Base-by-base conservation (phyloP, 2,329 filamentous ascomycete genomes). In the Rutstroemia sp. region DNA sequence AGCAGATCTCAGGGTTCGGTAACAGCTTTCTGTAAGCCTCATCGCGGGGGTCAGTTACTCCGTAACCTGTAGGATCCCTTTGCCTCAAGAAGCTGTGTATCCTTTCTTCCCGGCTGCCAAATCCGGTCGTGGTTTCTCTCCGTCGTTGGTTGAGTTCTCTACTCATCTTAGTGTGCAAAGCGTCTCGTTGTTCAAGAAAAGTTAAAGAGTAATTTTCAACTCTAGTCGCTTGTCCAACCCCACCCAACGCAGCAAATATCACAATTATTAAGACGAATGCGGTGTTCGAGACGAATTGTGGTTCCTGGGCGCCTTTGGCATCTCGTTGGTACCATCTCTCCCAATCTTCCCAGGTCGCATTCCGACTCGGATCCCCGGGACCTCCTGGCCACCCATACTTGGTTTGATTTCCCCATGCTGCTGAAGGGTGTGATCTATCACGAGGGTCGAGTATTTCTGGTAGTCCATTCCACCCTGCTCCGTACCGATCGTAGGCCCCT, bases 301-400 rank as follows among this genome's bases (percentile, higher is more conserved):
- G 79, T 61, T 78, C 73, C 64, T 82, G 80, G 61, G 54, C 61
- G 72, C 74, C 61, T 70, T 70, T 66, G 71, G 65, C 74, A 49
- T 77, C 71, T 67, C 76, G 71, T 37, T 82, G 76, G 64, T 88
- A 80, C 85, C 87, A 95, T 46, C 79, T 79, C 74, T 96, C 90
- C 92, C 92, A 96, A 70, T 99, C 94, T 70, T 99, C 94, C 94
- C 94, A 99, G 0, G 94, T 97, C 0, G 90, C 94, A 70, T 97
- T 97, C 64, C 75, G 71, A 66, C 76, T 80, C 49, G 85, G 81
- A 2, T 78, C 70, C 18, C 61, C 53, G 6, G 64, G 63, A 9
- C 62, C 63, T 18, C 58, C 60, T 5, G 60, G 62, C 66, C 68
- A 68, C 6, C 64, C 66, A 57, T 57, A 54, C 9, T 54, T 60